These are phyloP conservation scores for Geotrichum bryndzae DNA, from an alignment of 1,139 yeast genomes.

Conservation along the genomic window DNA sequence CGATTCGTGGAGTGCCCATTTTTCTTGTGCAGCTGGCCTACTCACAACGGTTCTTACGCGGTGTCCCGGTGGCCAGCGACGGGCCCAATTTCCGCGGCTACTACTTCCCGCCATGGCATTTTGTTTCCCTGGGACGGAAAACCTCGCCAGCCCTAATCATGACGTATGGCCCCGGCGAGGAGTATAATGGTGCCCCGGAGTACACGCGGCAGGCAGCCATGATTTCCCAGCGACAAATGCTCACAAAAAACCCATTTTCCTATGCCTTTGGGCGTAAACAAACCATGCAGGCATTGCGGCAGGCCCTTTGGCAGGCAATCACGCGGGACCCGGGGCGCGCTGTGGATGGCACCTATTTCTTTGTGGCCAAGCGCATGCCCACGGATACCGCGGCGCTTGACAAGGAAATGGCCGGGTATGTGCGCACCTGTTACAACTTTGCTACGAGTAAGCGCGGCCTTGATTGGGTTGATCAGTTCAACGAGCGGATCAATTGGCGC, in stretches of 20 bases:
- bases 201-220: not conserved
- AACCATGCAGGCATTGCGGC: conserved; percentile 42
- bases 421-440: conserved; percentile 11
- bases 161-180: conserved; percentile 24
- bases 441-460: conserved; percentile 27
- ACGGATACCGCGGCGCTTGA: conserved; percentile 23
- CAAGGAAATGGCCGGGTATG: conserved; percentile 34
- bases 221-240: not conserved
- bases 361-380: conserved; percentile 30
- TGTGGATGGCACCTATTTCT: conserved; percentile 46
- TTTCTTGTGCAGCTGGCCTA: conserved; percentile 24
- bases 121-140: conserved; percentile 44
- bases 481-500: conserved; percentile 26
- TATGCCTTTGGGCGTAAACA: conserved; percentile 38
- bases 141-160: conserved; percentile 44
- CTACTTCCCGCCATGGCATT: conserved; percentile 46
- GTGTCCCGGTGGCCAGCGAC: conserved; percentile 20
- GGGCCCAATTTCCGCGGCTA: conserved; percentile 21
- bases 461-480: conserved; percentile 31
- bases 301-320: conserved; percentile 33
- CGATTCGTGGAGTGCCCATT: conserved; percentile 28
- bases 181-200: conserved; percentile 27
- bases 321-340: conserved; percentile 23
- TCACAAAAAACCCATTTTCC: conserved; percentile 33
- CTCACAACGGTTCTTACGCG: conserved; percentile 14